Evolutionary conservation across 163 green algal species (phyloP).

Genomic region (Volvox carteri): DNA sequence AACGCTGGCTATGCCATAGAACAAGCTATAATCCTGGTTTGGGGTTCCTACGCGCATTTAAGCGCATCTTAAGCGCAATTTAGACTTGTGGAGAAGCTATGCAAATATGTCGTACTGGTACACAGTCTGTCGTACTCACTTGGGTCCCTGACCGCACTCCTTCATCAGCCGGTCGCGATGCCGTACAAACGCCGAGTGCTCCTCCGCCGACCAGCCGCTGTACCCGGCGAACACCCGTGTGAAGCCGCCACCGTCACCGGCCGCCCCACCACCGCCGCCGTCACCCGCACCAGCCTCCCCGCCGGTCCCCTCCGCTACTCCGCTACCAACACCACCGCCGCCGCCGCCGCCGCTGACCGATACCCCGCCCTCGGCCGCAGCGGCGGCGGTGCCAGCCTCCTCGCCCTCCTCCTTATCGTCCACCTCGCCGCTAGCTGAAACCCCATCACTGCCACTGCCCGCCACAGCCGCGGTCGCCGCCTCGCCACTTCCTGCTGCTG

Average conservation of each 20-base stretch:
- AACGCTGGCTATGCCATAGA: too few species aligned
- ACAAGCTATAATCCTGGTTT: too few species aligned
- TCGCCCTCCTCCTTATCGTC: too few species aligned
- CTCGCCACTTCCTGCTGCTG: background rate
- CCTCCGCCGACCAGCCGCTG: conserved; percentile 56
- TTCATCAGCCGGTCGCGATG: conserved; percentile 49
- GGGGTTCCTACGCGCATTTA: too few species aligned
- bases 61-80: too few species aligned
- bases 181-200: conserved; percentile 60
- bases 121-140: too few species aligned
- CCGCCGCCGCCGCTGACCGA: too few species aligned
- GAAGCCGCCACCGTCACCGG: background rate
- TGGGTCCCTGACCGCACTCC: conserved; percentile 12
- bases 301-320: background rate
- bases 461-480: background rate
- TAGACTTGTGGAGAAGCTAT: too few species aligned
- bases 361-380: background rate
- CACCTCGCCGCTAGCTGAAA: background rate
- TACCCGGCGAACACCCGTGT: conserved; percentile 4
- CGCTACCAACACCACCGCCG: background rate
- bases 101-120: too few species aligned
- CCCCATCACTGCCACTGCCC: too few species aligned
- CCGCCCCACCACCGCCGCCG: too few species aligned
- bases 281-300: background rate
- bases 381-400: background rate